These are phyloP conservation scores for Fusarium albosuccineum DNA, from an alignment of 2,329 filamentous ascomycete species.

Conservation along the genomic window DNA sequence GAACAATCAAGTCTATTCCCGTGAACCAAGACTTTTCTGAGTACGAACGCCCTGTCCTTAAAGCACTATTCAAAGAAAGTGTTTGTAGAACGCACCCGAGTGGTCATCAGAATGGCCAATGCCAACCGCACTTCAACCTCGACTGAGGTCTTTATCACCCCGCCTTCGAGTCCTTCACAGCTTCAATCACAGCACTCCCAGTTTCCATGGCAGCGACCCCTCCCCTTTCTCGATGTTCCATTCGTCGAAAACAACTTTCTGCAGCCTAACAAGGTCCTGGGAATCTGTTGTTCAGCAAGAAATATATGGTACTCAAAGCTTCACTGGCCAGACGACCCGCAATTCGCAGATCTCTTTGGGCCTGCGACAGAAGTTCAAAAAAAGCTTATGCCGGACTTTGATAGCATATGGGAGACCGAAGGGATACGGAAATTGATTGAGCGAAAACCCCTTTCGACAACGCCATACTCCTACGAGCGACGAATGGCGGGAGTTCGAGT, in stretches of 20 bases:
- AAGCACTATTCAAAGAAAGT: too few species aligned
- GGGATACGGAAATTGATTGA: neutral
- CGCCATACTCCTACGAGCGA: neutral
- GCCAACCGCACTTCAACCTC: too few species aligned
- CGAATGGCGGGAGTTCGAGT: neutral
- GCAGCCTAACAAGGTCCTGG: neutral
- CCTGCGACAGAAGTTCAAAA: neutral
- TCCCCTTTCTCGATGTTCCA: too few species aligned
- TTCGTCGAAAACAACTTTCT: neutral
- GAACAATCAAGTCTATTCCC: too few species aligned
- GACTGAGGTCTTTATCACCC: too few species aligned
- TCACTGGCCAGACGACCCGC: neutral
- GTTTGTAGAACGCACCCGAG: too few species aligned
- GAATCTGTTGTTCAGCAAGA: neutral
- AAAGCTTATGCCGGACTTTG: neutral
- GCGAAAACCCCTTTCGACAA: neutral
- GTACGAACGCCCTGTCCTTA: too few species aligned
- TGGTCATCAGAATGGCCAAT: too few species aligned
- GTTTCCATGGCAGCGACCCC: too few species aligned
- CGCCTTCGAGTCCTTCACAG: too few species aligned
- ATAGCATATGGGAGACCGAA: neutral
- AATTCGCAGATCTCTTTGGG: neutral
- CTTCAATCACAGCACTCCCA: too few species aligned
- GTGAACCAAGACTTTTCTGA: too few species aligned
- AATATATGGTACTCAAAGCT: neutral